Conservation (phyloP, 441 rosid species). For the Pelargonium myrrhifolium region DNA sequence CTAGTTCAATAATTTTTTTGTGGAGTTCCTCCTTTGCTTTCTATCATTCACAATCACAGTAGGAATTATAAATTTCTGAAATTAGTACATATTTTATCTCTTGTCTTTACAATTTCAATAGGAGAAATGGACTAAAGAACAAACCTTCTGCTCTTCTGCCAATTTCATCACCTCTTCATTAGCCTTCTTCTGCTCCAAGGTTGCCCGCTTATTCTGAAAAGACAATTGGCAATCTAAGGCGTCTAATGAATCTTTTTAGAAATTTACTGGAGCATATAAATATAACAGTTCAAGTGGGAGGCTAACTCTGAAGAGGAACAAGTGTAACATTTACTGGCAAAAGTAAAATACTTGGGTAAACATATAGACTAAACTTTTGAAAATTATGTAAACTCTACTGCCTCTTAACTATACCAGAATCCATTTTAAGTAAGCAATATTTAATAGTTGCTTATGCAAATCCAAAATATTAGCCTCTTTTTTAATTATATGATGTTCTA, state of each 20-base stretch:
- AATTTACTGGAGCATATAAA: background rate
- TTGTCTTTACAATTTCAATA: background rate
- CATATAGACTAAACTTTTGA: background rate
- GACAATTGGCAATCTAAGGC: background rate
- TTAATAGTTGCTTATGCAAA: background rate
- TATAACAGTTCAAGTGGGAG: background rate
- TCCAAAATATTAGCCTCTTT: background rate
- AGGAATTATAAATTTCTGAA: constrained; percentile 3
- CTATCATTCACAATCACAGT: constrained; percentile 30
- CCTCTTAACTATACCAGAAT: background rate
- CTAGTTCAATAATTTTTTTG: constrained; percentile 38
- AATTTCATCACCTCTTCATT: constrained; percentile 39
- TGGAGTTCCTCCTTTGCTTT: constrained; percentile 49
- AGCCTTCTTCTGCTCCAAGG: constrained; percentile 59
- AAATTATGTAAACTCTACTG: background rate
- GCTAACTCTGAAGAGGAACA: background rate
- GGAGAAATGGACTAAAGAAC: background rate
- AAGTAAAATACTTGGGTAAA: background rate
- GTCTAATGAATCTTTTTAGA: background rate
- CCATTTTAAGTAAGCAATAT: background rate
- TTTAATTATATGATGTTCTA: constrained; percentile 40
- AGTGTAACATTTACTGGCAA: background rate
- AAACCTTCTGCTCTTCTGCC: constrained; percentile 57
- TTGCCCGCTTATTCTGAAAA: constrained; percentile 49
- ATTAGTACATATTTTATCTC: background rate